Base-by-base conservation (phyloP, 805 yeast species). In the Saccharomycopsis amapae region DNA sequence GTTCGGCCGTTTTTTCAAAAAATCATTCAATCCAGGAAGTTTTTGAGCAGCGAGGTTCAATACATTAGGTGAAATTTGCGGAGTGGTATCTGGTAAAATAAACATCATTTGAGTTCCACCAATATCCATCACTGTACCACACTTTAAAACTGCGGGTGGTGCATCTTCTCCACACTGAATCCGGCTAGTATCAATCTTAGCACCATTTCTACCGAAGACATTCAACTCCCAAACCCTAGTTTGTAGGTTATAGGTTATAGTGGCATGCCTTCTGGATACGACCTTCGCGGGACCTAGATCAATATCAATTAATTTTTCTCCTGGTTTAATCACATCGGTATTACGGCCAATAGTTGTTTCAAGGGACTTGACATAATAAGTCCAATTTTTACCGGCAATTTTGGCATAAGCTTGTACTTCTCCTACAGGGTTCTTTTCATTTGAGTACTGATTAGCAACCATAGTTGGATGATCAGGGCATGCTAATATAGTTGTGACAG, bases 81-180 rank as follows among this genome's bases (percentile, higher is more conserved):
- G 96, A 10, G 78, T 77, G 3, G 85, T 79, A 61, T 89, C 97
- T 1, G 99, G 99, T 54, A 93, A 69, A 32, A 93, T 93, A 60
- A 93, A 93, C 95, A 93, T 90, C 97, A 93, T 93, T 64, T 93
- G 97, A 9, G 96, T 88, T 4, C 97, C 97, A 15, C 97, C 97
- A 38, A 93, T 80, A 57, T 93, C 99, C 47, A 93, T 65, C 15
- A 93, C 78, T 35, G 90, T 85, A n/a, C 98, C 98, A 1, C 94
- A 81, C 43, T 75, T 73, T 46, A 93, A 71, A 10, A 79, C 73
- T 12, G 81, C 72, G 2, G 79, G 69, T 4, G 67, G 55, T 20
- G 41, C 35, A 4, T 66, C 62, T 4, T 72, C 63, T 4, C 80
- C 81, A 26, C 73, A 58, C 17, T 62, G 57, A 2, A 68, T 61